Base-by-base conservation (phyloP, 306 rosid species). In the Betula pendula region DNA sequence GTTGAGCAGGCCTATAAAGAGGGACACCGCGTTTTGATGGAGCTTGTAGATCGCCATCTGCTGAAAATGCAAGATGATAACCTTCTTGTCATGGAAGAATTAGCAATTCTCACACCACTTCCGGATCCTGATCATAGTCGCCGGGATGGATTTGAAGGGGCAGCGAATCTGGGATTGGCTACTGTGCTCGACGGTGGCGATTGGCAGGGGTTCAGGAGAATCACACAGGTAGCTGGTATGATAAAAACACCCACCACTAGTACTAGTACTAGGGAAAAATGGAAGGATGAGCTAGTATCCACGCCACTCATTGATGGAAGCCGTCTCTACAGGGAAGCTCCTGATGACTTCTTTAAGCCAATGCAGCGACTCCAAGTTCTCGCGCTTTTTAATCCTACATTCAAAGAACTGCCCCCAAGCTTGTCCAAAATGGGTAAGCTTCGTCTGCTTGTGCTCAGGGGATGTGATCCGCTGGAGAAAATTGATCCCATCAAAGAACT, bases 371-470 rank as follows among this genome's bases (percentile, higher is more conserved):
- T 81, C 29, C 20, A 68, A 29, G 51, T 70, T 29, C 77, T 85
- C 52, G 79, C 66, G 16, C 12, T 85, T 56, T 47, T 81, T 42
- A 79, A 71, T n/a, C 85, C 88, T 14, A 71, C 69, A 73, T 56
- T 80, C 31, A 27, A 17, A 1, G 1, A 13, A 72, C 8, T 81
- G n/a, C 82, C 82, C 4, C 0, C 0, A 12, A 15, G 11, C 16
- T 10, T 72, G 9, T 14, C 20, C 11, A 17, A 19, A 6, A 47
- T 79, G 77, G 24, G n/a, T 10, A n/a, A 25, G 0, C 85, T 85
- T 75, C 33, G 51, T 47, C 33, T 81, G 31, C 81, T 85, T 49
- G 88, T 84, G 60, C 88, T 84, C 6, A 81, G 82, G 51, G 81
- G 49, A 25, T 81, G 85, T 77, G 78, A 74, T 81, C 72, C 13